Conservation (phyloP, 1,139 yeast genomes). For the Meyerozyma elateridarum region DNA sequence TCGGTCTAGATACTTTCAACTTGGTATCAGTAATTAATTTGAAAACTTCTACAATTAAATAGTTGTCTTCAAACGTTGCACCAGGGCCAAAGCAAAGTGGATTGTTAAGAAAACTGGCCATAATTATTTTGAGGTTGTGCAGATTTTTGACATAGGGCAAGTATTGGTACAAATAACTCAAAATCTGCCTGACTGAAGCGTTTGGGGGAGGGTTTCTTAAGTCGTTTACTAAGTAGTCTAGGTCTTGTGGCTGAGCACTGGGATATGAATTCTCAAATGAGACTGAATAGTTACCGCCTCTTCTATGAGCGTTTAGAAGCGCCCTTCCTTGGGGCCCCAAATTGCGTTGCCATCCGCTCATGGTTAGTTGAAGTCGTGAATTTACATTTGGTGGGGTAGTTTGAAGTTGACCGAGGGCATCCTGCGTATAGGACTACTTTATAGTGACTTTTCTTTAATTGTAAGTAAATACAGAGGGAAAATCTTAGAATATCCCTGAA, state of each 20-base stretch:
- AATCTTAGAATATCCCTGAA: too few relatives aligned
- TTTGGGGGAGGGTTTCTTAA: constrained; percentile 34
- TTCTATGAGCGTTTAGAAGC: constrained; percentile 9
- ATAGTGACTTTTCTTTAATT: too few relatives aligned
- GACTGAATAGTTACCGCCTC: constrained; percentile 5
- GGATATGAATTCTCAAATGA: constrained; percentile 4
- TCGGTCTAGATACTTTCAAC: constrained; percentile 55
- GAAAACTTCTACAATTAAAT: constrained; percentile 46
- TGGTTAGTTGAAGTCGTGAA: background rate
- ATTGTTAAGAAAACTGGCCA: constrained; percentile 47
- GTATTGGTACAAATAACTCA: constrained; percentile 56
- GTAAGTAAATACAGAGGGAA: too few relatives aligned
- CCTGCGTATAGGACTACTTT: too few relatives aligned
- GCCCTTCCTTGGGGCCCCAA: constrained; percentile 29
- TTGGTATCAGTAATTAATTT: constrained; percentile 49
- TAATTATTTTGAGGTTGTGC: constrained; percentile 48
- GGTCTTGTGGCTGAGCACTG: constrained; percentile 31
- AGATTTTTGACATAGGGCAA: constrained; percentile 59
- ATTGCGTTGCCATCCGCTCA: constrained; percentile 7
- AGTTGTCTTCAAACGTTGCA: constrained; percentile 30
- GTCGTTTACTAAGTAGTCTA: constrained; percentile 46
- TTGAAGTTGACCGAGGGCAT: background rate
- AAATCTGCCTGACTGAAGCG: constrained; percentile 29
- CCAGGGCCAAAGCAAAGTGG: constrained; percentile 43
- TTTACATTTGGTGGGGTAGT: background rate